Conservation (phyloP, 2,329 filamentous ascomycete genomes). For the Ophiostoma perfectum region DNA sequence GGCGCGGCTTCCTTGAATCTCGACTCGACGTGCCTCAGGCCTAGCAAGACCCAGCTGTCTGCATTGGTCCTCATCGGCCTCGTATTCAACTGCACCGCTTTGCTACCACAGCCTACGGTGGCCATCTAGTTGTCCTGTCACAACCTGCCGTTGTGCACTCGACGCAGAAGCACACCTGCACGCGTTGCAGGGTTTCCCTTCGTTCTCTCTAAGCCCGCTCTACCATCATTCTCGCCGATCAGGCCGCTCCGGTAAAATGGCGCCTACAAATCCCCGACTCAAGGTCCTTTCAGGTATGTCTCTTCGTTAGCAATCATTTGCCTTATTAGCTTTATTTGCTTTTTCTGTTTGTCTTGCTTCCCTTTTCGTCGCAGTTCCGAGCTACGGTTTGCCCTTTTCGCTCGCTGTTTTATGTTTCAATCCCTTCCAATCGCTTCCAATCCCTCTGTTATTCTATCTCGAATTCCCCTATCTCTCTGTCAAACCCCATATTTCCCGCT, state of each 20-base stretch:
- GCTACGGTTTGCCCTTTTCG: no score
- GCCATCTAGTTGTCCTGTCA: not conserved
- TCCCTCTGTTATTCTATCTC: constrained; percentile 19
- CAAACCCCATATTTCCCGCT: constrained; percentile 26
- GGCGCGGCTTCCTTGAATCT: no score
- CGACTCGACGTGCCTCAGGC: no score
- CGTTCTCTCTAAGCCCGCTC: constrained; percentile 7
- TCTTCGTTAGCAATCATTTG: constrained; percentile 7
- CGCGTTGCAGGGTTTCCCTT: constrained; percentile 3
- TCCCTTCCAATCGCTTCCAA: not conserved
- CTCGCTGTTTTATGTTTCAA: constrained; percentile 1
- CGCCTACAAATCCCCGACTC: constrained; percentile 54
- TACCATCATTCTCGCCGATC: not conserved
- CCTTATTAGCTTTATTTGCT: not conserved
- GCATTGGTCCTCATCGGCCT: no score
- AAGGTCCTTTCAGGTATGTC: constrained; percentile 57
- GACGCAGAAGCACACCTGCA: constrained; percentile 2
- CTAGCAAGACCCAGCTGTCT: no score
- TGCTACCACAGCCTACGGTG: no score
- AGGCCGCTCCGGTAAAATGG: constrained; percentile 38
- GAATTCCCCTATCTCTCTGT: constrained; percentile 17
- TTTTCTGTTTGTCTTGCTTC: no score
- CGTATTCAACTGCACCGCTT: no score
- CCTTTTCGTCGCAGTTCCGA: no score
- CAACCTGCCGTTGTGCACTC: not conserved